These are phyloP conservation scores for Catunica adiposa DNA, from an alignment of 2,329 filamentous ascomycete species.

Conservation along the genomic window DNA sequence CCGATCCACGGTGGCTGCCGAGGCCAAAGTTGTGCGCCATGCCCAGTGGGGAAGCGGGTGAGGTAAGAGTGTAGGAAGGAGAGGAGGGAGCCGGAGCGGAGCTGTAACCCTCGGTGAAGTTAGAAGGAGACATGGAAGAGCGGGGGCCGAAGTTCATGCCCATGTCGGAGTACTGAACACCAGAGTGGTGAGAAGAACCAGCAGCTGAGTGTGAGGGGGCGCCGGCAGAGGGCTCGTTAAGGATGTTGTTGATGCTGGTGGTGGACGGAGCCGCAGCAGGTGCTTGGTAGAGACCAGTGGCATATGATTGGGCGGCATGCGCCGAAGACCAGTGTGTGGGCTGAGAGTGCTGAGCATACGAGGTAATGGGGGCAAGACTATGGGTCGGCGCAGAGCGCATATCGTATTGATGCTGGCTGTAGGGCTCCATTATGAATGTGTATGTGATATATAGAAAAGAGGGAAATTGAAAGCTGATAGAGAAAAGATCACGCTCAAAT, in stretches of 20 bases:
- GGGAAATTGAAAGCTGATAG: background rate
- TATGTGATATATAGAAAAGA: background rate
- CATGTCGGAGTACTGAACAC: conserved; percentile 4
- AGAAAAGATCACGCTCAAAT: background rate
- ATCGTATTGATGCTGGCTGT: background rate
- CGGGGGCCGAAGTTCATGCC: conserved; percentile 5
- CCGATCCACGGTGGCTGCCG: conserved; percentile 1
- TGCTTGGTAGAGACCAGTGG: conserved; percentile 5
- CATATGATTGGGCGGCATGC: background rate
- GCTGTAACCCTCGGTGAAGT: conserved; percentile 10
- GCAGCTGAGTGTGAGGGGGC: background rate
- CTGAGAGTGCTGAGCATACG: conserved; percentile 3
- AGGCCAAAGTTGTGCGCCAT: conserved; percentile 7
- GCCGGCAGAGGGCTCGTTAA: conserved; percentile 8
- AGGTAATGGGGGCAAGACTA: conserved; percentile 1
- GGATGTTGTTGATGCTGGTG: conserved; percentile 10
- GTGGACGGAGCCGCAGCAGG: conserved; percentile 6
- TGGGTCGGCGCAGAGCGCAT: conserved; percentile 9
- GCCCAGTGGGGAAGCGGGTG: conserved; percentile 10
- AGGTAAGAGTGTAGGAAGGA: conserved; percentile 11
- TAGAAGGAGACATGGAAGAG: conserved; percentile 11
- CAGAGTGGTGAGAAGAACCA: background rate
- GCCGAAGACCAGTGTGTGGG: conserved; percentile 1
- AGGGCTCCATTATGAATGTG: conserved; percentile 3
- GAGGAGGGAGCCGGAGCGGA: conserved; percentile 8